Conservation (phyloP, 1,284 basidiomycete species). For the Irpex sp. region DNA sequence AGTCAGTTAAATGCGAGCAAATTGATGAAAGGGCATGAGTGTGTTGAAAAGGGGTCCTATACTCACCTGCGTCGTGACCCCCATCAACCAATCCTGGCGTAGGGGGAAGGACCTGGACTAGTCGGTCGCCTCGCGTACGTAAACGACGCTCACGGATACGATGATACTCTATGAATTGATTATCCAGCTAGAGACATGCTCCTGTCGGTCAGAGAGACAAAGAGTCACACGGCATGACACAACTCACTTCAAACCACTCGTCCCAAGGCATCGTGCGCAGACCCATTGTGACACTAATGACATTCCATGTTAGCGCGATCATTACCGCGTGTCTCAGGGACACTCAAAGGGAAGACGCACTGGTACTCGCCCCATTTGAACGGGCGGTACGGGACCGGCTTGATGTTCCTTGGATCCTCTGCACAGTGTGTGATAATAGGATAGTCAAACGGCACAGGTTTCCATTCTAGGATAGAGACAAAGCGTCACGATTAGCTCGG, state of each 20-base stretch:
- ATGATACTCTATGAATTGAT: constrained; percentile 49
- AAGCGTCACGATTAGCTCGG: neutral
- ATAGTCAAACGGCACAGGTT: constrained; percentile 40
- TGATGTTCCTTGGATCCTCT: constrained; percentile 37
- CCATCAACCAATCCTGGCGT: constrained; percentile 46
- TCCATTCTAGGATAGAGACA: constrained; percentile 20
- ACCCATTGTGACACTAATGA: constrained; percentile 64
- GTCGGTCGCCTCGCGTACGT: constrained; percentile 42
- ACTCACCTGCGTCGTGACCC: constrained; percentile 50
- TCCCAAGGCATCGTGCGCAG: constrained; percentile 63
- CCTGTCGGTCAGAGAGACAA: neutral
- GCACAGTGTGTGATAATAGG: constrained; percentile 43
- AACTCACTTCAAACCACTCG: constrained; percentile 64
- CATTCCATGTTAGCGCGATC: too few species aligned
- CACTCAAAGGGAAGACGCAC: constrained; percentile 33
- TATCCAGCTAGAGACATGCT: constrained; percentile 42
- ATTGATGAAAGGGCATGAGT: neutral
- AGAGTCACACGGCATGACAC: neutral
- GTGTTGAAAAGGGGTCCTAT: neutral
- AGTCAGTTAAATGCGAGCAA: too few species aligned
- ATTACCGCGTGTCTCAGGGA: too few species aligned
- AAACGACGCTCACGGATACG: constrained; percentile 53
- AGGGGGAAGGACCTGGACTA: constrained; percentile 48
- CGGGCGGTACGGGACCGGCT: constrained; percentile 59
- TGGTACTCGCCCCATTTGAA: constrained; percentile 63